Evolutionary conservation across 2,329 filamentous ascomycete genomes (phyloP).

Genomic region (Xylariales sp.): DNA sequence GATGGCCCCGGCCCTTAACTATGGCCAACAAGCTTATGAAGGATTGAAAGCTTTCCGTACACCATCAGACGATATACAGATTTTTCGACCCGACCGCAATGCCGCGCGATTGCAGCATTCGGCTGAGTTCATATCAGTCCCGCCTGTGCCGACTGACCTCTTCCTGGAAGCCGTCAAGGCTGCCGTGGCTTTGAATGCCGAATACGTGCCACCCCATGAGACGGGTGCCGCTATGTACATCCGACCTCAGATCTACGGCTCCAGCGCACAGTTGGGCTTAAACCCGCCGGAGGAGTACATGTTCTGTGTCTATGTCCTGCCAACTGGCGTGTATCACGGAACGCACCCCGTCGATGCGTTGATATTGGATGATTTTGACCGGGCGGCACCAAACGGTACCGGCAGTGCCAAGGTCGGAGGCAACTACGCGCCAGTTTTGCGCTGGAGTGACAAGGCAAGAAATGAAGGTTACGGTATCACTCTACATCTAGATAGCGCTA

Average conservation of each 20-base stretch:
- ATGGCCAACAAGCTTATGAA: slow-evolving; percentile 96
- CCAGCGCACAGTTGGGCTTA: slow-evolving; percentile 79
- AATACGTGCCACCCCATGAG: slow-evolving; percentile 82
- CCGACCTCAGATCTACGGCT: slow-evolving; percentile 83
- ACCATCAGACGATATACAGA: slow-evolving; percentile 67
- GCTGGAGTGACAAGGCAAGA: slow-evolving; percentile 78
- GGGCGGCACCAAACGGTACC: slow-evolving; percentile 84
- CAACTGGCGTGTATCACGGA: slow-evolving; percentile 92
- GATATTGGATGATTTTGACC: slow-evolving; percentile 89
- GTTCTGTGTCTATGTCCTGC: slow-evolving; percentile 84
- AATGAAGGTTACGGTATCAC: slow-evolving; percentile 87
- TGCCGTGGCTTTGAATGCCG: slow-evolving; percentile 83
- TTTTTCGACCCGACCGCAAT: slow-evolving; percentile 87
- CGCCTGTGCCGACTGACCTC: slow-evolving; percentile 67
- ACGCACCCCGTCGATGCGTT: slow-evolving; percentile 80
- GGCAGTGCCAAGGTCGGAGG: slow-evolving; percentile 92
- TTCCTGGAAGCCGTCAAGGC: slow-evolving; percentile 75
- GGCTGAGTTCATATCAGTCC: slow-evolving; percentile 77
- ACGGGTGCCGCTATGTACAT: slow-evolving; percentile 92
- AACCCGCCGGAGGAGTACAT: slow-evolving; percentile 88
- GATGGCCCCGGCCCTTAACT: slow-evolving; percentile 93
- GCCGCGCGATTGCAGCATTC: slow-evolving; percentile 81
- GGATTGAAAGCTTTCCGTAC: slow-evolving; percentile 94
- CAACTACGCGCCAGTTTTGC: slow-evolving; percentile 89
- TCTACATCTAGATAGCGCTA: slow-evolving; percentile 83